These are phyloP conservation scores for Mrakia hoshinonis DNA, from an alignment of 768 basidiomycete species.

Conservation along the genomic window DNA sequence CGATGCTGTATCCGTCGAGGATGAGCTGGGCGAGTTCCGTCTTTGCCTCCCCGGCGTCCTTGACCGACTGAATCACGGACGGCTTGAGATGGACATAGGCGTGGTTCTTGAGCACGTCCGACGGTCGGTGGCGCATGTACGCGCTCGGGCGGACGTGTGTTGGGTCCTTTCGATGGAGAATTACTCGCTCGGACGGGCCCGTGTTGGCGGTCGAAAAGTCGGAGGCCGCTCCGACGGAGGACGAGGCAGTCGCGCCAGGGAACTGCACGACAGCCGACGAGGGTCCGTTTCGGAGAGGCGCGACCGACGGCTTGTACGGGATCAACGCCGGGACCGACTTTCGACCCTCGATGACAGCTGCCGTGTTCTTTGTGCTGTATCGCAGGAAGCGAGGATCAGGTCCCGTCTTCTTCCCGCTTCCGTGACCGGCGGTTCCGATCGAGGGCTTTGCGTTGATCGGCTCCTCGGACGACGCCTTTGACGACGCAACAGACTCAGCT, in stretches of 20 bases:
- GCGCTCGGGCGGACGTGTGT: constrained; percentile 14
- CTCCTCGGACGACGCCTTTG: neutral
- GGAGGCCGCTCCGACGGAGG: neutral
- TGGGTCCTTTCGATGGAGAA: neutral
- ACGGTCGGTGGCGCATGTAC: constrained; percentile 26
- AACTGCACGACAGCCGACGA: neutral
- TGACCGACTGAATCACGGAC: constrained; percentile 1
- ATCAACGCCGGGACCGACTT: neutral
- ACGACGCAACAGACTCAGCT: neutral
- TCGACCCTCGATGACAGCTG: neutral
- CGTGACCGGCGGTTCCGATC: neutral
- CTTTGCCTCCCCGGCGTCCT: neutral
- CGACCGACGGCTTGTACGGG: constrained; percentile 3
- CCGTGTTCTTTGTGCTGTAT: neutral
- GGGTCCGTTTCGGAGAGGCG: neutral
- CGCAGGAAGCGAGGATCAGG: neutral
- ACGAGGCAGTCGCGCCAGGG: neutral
- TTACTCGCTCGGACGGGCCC: neutral
- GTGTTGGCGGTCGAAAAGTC: neutral
- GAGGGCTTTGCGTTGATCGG: neutral
- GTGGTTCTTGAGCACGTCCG: neutral
- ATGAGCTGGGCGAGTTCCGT: constrained; percentile 22
- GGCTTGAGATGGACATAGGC: constrained; percentile 21
- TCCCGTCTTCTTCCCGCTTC: neutral
- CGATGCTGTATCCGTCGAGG: constrained; percentile 7